These are phyloP conservation scores for Calocera viscosa DNA, from an alignment of 768 basidiomycete genomes.

Conservation along the genomic window DNA sequence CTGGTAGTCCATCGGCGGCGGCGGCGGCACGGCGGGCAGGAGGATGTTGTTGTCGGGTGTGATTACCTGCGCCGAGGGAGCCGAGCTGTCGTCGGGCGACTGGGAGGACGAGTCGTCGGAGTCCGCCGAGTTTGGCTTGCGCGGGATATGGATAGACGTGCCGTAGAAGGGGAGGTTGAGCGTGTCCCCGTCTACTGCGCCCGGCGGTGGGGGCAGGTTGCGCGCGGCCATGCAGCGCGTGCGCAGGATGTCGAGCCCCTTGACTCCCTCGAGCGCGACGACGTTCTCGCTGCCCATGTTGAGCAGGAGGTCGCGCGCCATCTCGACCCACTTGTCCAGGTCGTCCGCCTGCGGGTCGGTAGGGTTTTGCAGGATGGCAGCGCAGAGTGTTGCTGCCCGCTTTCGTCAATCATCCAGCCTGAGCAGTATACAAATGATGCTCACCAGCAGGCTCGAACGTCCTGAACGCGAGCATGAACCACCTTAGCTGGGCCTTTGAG, in stretches of 20 bases:
- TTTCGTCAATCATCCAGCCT: not conserved
- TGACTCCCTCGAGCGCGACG: slow-evolving; percentile 2
- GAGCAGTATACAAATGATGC: not conserved
- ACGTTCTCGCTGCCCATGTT: slow-evolving; percentile 9
- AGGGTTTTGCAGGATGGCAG: not conserved
- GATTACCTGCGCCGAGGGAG: not conserved
- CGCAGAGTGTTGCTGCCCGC: not conserved
- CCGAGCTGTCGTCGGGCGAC: not conserved
- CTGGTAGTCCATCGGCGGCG: not conserved
- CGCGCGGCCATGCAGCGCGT: slow-evolving; percentile 3
- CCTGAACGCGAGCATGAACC: slow-evolving; percentile 5
- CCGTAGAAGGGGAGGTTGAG: slow-evolving; percentile 7
- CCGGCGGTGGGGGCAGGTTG: not conserved
- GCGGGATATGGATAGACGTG: not conserved
- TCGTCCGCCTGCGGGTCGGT: slow-evolving; percentile 4
- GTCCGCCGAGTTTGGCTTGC: not conserved
- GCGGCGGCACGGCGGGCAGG: not conserved
- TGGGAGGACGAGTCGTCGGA: not conserved
- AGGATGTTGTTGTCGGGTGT: not conserved
- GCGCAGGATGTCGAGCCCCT: slow-evolving; percentile 2
- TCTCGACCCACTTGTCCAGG: slow-evolving; percentile 7
- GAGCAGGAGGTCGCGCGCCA: slow-evolving; percentile 5
- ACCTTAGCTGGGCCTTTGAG: not conserved
- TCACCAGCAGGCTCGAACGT: slow-evolving; percentile 2
- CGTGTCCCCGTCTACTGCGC: not conserved